Percentiles rank a stretch among this genome's conserved stretches.
phyloP scores from a whole-genome alignment of 2,329 filamentous ascomycete genomes.

The Calonectria pseudoreteaudii region DNA sequence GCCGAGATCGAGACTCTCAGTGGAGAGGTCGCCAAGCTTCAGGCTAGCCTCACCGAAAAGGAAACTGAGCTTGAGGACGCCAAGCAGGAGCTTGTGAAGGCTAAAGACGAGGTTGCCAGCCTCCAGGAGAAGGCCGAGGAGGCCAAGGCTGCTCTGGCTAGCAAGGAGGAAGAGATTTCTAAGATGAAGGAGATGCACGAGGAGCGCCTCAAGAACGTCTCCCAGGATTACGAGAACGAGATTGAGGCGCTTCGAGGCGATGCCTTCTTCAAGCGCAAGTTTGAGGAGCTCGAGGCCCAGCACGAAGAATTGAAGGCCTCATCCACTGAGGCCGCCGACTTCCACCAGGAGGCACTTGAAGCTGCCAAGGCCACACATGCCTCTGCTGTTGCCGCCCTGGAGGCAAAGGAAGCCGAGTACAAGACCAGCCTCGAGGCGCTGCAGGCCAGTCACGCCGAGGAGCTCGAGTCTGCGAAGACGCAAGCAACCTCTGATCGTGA shows the following conservation, averaged over 20 bases:
- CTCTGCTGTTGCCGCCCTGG: constrained; percentile 58
- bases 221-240: constrained; percentile 72
- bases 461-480: constrained; percentile 68
- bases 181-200: constrained; percentile 68
- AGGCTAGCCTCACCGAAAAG: constrained; percentile 54
- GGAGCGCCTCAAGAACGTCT: constrained; percentile 68
- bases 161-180: constrained; percentile 62
- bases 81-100: constrained; percentile 53
- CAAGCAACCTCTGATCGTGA: constrained; percentile 62
- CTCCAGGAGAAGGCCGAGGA: constrained; percentile 62
- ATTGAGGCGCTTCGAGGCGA: constrained; percentile 73
- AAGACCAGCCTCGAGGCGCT: constrained; percentile 67
- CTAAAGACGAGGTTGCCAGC: constrained; percentile 59
- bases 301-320: constrained; percentile 62
- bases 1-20: constrained; percentile 58
- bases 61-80: constrained; percentile 61
- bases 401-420: constrained; percentile 64
- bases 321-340: constrained; percentile 50
- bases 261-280: constrained; percentile 73
- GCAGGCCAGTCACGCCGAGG: constrained; percentile 68
- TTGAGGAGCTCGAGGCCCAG: constrained; percentile 69
- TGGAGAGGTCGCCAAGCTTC: constrained; percentile 52
- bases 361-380: constrained; percentile 58
- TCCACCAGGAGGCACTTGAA: constrained; percentile 56
- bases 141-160: constrained; percentile 58